phyloP scores from a whole-genome alignment of 176 grass and related monocot species.

The Chrysopogon serrulatus region DNA sequence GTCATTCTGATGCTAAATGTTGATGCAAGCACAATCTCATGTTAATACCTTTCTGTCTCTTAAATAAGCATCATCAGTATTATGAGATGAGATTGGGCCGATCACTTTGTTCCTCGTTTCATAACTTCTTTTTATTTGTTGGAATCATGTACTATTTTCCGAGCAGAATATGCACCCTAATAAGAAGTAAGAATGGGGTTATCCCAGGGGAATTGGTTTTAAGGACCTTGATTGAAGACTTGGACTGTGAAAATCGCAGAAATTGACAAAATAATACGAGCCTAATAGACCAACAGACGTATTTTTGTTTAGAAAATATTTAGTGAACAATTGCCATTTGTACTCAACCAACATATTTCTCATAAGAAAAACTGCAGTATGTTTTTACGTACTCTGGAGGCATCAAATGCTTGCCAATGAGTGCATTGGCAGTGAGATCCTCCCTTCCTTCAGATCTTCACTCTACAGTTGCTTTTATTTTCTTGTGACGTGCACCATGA shows the following conservation, averaged over 20 bases:
- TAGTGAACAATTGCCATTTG: neutral
- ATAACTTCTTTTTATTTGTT: neutral
- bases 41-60: neutral
- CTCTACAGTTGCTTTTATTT: neutral
- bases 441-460: neutral
- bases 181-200: too few relatives aligned
- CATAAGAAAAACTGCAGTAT: neutral
- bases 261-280: neutral
- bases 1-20: neutral
- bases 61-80: neutral
- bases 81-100: neutral
- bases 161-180: too few relatives aligned
- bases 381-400: neutral
- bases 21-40: neutral
- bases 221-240: neutral
- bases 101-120: neutral
- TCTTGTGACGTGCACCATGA: neutral
- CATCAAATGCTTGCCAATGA: slow-evolving; percentile 13
- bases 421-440: neutral
- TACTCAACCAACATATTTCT: slow-evolving; percentile 8
- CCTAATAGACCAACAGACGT: neutral
- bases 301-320: neutral
- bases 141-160: too few relatives aligned
- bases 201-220: neutral
- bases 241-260: neutral